Conservation (phyloP, 352 stramenopile species). For the Phytophthora meadii region DNA sequence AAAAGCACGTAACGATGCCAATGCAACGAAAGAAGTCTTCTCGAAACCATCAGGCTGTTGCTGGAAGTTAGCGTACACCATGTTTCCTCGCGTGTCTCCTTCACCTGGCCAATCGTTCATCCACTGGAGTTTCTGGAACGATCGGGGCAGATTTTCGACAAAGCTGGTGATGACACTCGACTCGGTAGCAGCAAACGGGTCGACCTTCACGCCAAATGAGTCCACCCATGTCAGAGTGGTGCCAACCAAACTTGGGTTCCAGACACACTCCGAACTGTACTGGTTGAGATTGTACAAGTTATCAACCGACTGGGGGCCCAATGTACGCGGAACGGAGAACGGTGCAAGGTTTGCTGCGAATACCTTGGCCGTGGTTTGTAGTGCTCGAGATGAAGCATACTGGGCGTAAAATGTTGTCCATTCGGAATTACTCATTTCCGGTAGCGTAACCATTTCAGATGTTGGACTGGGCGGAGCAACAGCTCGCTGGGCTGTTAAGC, state of each 20-base stretch:
- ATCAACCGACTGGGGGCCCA: too few species aligned
- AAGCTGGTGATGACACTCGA: constrained; percentile 40
- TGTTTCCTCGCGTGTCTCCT: constrained; percentile 46
- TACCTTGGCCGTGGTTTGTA: background rate
- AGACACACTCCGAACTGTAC: constrained; percentile 41
- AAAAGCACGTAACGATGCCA: constrained; percentile 52
- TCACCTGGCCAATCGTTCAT: constrained; percentile 46
- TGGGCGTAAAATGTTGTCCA: background rate
- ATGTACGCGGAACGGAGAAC: background rate
- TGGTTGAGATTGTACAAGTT: constrained; percentile 20
- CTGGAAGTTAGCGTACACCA: constrained; percentile 48
- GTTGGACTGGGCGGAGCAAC: background rate
- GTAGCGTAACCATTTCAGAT: background rate
- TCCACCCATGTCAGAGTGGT: constrained; percentile 43
- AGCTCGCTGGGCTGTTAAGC: background rate
- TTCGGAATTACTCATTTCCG: too few species aligned
- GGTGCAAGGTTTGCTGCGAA: background rate
- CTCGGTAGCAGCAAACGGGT: constrained; percentile 48
- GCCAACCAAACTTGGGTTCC: constrained; percentile 35
- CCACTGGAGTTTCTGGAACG: constrained; percentile 45
- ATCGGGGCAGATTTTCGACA: constrained; percentile 34
- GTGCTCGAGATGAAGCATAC: background rate
- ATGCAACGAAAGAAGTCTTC: constrained; percentile 32
- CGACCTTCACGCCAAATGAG: constrained; percentile 17
- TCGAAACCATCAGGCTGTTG: constrained; percentile 33